A percentile compares a stretch with the other conserved stretches of the same genome.
These are phyloP conservation scores for Coemansia brasiliensis DNA, from an alignment of 192 early-diverging fungal genomes.

Conservation along the genomic window DNA sequence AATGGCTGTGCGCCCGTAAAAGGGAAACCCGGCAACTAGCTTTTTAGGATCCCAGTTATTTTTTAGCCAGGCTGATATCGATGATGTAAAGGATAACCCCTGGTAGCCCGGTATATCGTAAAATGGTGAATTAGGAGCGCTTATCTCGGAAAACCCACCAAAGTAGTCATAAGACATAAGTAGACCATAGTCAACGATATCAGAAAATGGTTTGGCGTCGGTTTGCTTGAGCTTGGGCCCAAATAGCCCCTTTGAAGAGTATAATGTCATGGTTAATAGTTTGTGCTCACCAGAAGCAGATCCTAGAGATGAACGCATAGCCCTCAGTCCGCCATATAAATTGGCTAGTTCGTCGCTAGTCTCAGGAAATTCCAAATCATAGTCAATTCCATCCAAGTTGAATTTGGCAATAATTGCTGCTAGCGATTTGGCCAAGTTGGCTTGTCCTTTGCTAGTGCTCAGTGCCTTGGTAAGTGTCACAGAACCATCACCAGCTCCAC, in stretches of 20 bases:
- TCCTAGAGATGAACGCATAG: slow-evolving; percentile 57
- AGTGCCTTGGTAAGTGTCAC: slow-evolving; percentile 57
- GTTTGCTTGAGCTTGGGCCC: slow-evolving; percentile 48
- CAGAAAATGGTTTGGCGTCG: slow-evolving; percentile 62
- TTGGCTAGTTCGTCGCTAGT: slow-evolving; percentile 58
- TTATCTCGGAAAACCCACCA: slow-evolving; percentile 53
- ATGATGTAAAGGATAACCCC: slow-evolving; percentile 49
- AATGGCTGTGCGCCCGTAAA: slow-evolving; percentile 59
- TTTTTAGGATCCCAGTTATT: slow-evolving; percentile 62
- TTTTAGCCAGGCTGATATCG: slow-evolving; percentile 56
- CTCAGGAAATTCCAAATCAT: slow-evolving; percentile 66
- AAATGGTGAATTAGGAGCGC: slow-evolving; percentile 60
- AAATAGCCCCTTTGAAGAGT: slow-evolving; percentile 57
- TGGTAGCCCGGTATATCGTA: slow-evolving; percentile 30
- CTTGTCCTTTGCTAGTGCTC: slow-evolving; percentile 24
- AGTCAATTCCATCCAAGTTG: slow-evolving; percentile 62
- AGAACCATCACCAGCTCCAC: slow-evolving; percentile 68
- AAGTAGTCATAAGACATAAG: slow-evolving; percentile 73
- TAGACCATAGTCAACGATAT: slow-evolving; percentile 66
- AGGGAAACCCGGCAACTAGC: slow-evolving; percentile 63
- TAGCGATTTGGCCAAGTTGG: slow-evolving; percentile 37
- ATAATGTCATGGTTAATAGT: slow-evolving; percentile 62
- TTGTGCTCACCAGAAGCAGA: slow-evolving; percentile 52
- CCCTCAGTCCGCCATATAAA: slow-evolving; percentile 58
- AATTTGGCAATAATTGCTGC: slow-evolving; percentile 45